Base-by-base conservation (phyloP, 2,329 filamentous ascomycete genomes). In the Xylariaceae sp. region DNA sequence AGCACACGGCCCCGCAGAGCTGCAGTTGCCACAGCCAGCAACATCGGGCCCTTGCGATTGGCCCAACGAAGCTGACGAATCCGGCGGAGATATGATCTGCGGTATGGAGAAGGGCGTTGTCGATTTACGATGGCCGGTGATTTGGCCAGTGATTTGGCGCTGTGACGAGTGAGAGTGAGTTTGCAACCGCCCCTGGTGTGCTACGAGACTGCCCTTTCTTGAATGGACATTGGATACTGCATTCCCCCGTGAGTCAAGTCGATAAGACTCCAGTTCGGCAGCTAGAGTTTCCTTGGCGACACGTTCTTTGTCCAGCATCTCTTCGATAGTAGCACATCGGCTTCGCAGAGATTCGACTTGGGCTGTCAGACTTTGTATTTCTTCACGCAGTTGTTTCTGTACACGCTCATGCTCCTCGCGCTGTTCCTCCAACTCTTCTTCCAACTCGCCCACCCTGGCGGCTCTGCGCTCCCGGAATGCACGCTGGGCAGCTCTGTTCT, bases 401-500 rank as follows among this genome's bases (percentile, higher is more conserved):
- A 75, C 73, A 59, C 83, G 78, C 6, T 84, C 79, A 47, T 82
- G 73, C 12, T 75, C 75, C 41, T 80, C 79, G 63, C 79, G 81
- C 45, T 82, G 74, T 56, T 84, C 79, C 3, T 86, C 81, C 5
- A 88, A 73, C 65, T 85, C 80, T 62, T 86, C 82, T 69, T 88
- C 84, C 34, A 88, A 73, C 67, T 87, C 91, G 40, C 87, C 86
- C 5, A 96, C 89, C 40, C 89, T 87, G 29, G 89, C 89, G 2
- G 89, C 89, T 60, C 92, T 83, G 55, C 92, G 80, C 72, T 96
- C 91, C 35, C 92, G 82, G 72, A 97, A 97, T 1, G 88, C 89
- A 55, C 92, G 80, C 74, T 97, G 92, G 2, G 92, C 92, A 46
- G 89, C 88, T 57, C 94, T 83, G 71, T 97, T 97, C 74, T 97